Evolutionary conservation across 441 rosid species (phyloP), one percentile per base, ranked within the genome.

Genomic region (Pelargonium myrrhifolium): DNA sequence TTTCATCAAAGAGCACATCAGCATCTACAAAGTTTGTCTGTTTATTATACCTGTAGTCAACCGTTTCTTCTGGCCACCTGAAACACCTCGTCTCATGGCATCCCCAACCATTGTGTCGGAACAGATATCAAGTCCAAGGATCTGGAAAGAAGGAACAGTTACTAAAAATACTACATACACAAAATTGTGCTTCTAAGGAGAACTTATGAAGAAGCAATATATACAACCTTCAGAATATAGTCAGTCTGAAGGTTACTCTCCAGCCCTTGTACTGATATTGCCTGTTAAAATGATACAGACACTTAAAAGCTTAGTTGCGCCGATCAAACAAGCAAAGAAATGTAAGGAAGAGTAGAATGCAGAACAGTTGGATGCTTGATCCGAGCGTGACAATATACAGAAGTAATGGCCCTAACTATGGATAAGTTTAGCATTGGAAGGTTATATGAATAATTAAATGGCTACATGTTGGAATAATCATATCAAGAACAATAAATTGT

Each of bases 21-120:
- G n/a, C n/a, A n/a, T n/a, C n/a, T n/a, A n/a, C n/a, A n/a, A n/a
- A n/a, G n/a, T n/a, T n/a, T n/a, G n/a, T n/a, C n/a, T n/a, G n/a
- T n/a, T n/a, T n/a, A n/a, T n/a, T n/a, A n/a, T n/a, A n/a, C n/a
- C n/a, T n/a, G n/a, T n/a, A n/a, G n/a, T n/a, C n/a, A 87, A 49
- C 62, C 92, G 72, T 78, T 77, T 83, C 78, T 79, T 83, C 65
- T 85, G 85, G 66, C 92, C 89, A 22, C 92, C 89, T 18, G 89
- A 87, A 60, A 87, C 68, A 15, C 92, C 92, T 73, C 89, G 71
- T 69, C 74, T 71, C 89, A 85, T 83, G 42, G 80, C 82, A 81
- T 82, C 85, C 47, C 89, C 86, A 22, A 79, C 84, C 66, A 77
- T 22, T 18, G 81, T 84, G 58, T 84, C 87, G 15, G 81, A 68